Conservation (phyloP, 352 stramenopile species). For the Phytophthora meadii region DNA sequence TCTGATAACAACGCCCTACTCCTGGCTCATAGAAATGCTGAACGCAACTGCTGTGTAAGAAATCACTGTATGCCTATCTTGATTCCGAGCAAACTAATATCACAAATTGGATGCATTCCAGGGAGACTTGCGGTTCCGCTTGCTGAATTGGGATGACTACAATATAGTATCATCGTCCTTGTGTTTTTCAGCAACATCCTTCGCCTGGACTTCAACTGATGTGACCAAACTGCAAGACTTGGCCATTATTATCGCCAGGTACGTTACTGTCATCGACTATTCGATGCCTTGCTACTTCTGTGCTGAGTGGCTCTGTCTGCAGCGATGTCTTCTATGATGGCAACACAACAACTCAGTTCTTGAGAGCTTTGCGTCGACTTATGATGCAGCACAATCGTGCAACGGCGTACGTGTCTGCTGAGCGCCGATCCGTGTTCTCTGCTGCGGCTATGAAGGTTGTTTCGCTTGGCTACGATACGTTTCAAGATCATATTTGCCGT, state of each 20-base stretch:
- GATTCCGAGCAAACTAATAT: background rate
- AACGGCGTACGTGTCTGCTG: conserved; percentile 44
- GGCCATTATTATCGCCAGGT: conserved; percentile 50
- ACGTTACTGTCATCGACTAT: background rate
- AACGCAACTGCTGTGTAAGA: conserved; percentile 36
- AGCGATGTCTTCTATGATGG: conserved; percentile 82
- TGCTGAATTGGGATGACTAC: conserved; percentile 15
- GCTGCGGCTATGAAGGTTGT: conserved; percentile 51
- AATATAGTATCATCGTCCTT: background rate
- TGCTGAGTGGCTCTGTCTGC: conserved; percentile 1
- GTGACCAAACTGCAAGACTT: conserved; percentile 16
- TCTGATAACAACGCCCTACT: conserved; percentile 42
- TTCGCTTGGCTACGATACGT: conserved; percentile 63
- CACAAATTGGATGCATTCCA: conserved; percentile 6
- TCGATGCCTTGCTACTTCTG: background rate
- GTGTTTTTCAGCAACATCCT: conserved; percentile 5
- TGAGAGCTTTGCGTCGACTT: conserved; percentile 44
- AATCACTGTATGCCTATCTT: background rate
- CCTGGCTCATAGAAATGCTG: conserved; percentile 46
- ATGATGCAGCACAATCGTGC: conserved; percentile 39
- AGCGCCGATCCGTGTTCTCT: conserved; percentile 70
- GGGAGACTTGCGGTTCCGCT: conserved; percentile 34
- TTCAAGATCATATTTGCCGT: conserved; percentile 48
- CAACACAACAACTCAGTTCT: conserved; percentile 44
- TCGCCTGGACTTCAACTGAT: conserved; percentile 39